phyloP scores from a whole-genome alignment of 306 rosid species.

The Malus asiatica region DNA sequence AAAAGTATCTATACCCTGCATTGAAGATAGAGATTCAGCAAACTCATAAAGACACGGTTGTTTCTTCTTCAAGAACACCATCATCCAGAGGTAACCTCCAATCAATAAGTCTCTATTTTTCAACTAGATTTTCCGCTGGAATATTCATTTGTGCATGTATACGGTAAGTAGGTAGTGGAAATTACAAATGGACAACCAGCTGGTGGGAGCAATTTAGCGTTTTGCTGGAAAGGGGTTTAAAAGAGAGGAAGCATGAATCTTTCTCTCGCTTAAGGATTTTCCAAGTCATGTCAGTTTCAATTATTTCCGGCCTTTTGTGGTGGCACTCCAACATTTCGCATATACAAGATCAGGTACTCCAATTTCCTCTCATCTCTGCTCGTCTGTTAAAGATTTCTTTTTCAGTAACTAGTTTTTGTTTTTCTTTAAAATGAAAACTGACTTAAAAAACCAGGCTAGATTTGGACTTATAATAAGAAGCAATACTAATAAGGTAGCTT shows the following conservation, averaged over 20 bases:
- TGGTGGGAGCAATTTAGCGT: conserved; percentile 85
- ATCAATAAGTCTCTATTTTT: background rate
- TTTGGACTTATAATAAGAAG: background rate
- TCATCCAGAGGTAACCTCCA: conserved; percentile 43
- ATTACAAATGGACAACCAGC: conserved; percentile 54
- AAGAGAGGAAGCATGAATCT: conserved; percentile 82
- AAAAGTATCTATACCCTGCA: conserved; percentile 53
- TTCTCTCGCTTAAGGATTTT: conserved; percentile 79
- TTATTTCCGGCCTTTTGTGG: conserved; percentile 85
- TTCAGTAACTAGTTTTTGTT: background rate
- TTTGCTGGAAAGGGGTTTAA: conserved; percentile 68
- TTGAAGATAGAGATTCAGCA: conserved; percentile 61
- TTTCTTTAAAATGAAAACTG: background rate
- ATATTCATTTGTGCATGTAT: background rate
- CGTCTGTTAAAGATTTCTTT: background rate
- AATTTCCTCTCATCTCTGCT: background rate
- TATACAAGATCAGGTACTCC: conserved; percentile 74
- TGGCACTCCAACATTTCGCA: conserved; percentile 73
- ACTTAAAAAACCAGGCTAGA: background rate
- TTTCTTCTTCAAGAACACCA: conserved; percentile 24
- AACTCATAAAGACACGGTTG: conserved; percentile 11
- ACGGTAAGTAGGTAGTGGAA: conserved; percentile 33
- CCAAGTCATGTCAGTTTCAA: conserved; percentile 77
- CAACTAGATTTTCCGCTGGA: background rate
- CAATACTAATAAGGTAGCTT: background rate